phyloP scores from a whole-genome alignment of 2,329 filamentous ascomycete species.

The Aphanocladium album region DNA sequence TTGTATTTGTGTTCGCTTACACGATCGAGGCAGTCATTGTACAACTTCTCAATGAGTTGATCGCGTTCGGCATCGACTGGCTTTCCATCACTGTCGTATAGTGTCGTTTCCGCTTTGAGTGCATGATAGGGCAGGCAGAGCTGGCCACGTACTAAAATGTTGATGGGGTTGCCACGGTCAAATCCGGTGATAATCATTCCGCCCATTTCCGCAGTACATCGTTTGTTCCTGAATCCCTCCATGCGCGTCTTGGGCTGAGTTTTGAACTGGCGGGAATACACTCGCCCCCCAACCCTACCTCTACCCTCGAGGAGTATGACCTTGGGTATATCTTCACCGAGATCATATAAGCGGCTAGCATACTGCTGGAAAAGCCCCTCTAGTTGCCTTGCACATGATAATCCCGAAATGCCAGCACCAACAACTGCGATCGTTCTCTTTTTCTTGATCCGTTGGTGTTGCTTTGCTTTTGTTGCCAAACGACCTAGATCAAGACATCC shows the following conservation, averaged over 20 bases:
- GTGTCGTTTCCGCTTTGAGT: constrained; percentile 72
- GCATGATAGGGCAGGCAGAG: constrained; percentile 81
- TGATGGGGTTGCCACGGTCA: constrained; percentile 89
- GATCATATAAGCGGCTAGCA: constrained; percentile 58
- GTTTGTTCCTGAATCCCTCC: constrained; percentile 49
- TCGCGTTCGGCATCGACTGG: constrained; percentile 76
- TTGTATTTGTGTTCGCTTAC: constrained; percentile 89
- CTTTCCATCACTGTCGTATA: constrained; percentile 79
- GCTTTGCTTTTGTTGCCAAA: constrained; percentile 35
- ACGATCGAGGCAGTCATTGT: constrained; percentile 90
- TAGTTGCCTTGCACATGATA: constrained; percentile 87
- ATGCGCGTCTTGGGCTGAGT: constrained; percentile 50
- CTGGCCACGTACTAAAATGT: constrained; percentile 85
- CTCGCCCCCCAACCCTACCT: constrained; percentile 80
- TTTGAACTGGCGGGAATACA: constrained; percentile 74
- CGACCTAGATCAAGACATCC: constrained; percentile 75
- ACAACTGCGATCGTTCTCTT: constrained; percentile 76
- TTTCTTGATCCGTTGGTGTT: constrained; percentile 31
- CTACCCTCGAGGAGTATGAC: constrained; percentile 84
- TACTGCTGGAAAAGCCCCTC: constrained; percentile 83
- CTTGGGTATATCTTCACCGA: constrained; percentile 63
- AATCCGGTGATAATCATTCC: constrained; percentile 98
- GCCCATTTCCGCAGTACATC: constrained; percentile 89
- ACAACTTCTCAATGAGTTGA: constrained; percentile 80
- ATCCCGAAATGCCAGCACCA: constrained; percentile 88